These are phyloP conservation scores for Filosporella fistucella DNA, from an alignment of 495 filamentous ascomycete species.

Conservation along the genomic window DNA sequence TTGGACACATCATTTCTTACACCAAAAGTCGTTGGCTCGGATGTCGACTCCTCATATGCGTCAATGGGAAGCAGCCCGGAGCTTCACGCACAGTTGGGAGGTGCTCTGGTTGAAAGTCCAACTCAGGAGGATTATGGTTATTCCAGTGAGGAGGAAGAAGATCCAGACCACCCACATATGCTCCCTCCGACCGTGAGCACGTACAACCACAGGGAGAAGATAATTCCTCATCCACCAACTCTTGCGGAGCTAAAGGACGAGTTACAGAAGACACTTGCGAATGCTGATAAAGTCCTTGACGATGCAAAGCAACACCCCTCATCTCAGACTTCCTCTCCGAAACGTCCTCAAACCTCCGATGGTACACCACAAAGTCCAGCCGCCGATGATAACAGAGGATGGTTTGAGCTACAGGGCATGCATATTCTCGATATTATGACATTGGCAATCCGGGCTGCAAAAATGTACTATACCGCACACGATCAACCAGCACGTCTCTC, in stretches of 20 bases:
- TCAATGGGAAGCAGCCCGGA: slow-evolving; percentile 54
- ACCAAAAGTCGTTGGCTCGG: slow-evolving; percentile 33
- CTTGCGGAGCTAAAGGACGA: slow-evolving; percentile 71
- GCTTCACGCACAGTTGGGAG: slow-evolving; percentile 28
- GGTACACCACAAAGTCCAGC: slow-evolving; percentile 14
- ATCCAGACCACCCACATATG: slow-evolving; percentile 66
- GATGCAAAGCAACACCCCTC: slow-evolving; percentile 20
- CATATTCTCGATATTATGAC: slow-evolving; percentile 90
- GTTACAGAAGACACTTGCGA: slow-evolving; percentile 60
- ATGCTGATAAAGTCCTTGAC: slow-evolving; percentile 60
- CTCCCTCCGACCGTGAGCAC: slow-evolving; percentile 94
- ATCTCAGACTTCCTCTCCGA: slow-evolving; percentile 12
- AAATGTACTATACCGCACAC: slow-evolving; percentile 90
- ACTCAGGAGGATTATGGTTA: slow-evolving; percentile 46
- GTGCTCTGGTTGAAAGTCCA: slow-evolving; percentile 27
- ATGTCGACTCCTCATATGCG: slow-evolving; percentile 49
- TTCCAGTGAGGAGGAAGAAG: slow-evolving; percentile 54
- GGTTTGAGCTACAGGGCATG: slow-evolving; percentile 85
- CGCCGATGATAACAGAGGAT: slow-evolving; percentile 42
- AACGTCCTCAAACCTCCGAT: slow-evolving; percentile 4
- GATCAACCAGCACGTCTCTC: slow-evolving; percentile 78
- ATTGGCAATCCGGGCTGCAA: slow-evolving; percentile 88
- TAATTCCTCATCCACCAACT: slow-evolving; percentile 82
- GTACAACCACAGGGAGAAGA: slow-evolving; percentile 83
- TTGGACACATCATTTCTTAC: slow-evolving; percentile 39